phyloP scores from a whole-genome alignment of 306 rosid species.

The Prunus armeniaca region DNA sequence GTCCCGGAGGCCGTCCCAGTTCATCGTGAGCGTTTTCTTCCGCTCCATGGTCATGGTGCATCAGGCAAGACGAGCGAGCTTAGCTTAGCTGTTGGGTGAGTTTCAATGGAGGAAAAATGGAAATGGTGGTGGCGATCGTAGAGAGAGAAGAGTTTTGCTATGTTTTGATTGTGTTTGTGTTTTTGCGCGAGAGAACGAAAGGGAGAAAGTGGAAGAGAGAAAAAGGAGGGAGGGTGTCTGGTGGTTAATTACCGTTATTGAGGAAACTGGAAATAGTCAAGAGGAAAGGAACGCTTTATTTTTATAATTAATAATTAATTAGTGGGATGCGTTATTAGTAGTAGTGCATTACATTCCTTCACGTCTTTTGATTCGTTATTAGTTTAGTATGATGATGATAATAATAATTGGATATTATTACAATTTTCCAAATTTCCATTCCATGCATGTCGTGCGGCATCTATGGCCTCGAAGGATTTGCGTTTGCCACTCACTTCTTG shows the following conservation, averaged over 20 bases:
- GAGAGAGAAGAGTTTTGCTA: background rate
- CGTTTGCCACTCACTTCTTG: background rate
- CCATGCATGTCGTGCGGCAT: background rate
- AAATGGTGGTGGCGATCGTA: background rate
- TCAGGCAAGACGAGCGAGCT: background rate
- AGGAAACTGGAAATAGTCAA: constrained; percentile 29
- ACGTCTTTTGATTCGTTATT: constrained; percentile 17
- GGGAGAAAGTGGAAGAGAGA: constrained; percentile 38
- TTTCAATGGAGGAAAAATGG: background rate
- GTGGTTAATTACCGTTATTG: constrained; percentile 27
- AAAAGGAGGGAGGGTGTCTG: constrained; percentile 25
- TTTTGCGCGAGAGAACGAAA: background rate
- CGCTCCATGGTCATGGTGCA: constrained; percentile 38
- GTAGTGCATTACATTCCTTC: constrained; percentile 22
- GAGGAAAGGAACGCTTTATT: background rate
- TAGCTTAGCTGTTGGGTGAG: no score
- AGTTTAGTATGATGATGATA: background rate
- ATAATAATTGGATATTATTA: background rate
- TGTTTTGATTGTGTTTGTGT: background rate
- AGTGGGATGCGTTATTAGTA: constrained; percentile 4
- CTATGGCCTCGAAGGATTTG: background rate
- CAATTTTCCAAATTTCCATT: background rate
- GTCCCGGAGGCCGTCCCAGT: constrained; percentile 59
- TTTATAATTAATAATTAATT: background rate
- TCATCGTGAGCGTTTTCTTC: constrained; percentile 46